Conservation (phyloP, 192 early-diverging fungal genomes). For the Powellomyces hirtus region DNA sequence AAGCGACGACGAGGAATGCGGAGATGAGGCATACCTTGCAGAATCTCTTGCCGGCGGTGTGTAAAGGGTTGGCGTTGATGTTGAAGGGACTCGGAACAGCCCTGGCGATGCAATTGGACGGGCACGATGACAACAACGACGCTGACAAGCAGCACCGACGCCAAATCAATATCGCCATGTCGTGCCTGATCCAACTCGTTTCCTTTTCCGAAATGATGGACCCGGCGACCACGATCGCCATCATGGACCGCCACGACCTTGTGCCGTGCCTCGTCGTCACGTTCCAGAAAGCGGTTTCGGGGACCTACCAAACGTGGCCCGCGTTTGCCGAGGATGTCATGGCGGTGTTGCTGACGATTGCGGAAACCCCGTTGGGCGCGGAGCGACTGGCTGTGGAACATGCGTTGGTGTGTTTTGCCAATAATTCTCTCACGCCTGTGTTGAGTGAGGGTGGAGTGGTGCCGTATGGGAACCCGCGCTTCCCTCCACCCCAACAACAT, state of each 20-base stretch:
- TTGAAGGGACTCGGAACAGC: conserved; percentile 7
- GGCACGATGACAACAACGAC: background rate
- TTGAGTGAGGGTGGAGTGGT: conserved; percentile 18
- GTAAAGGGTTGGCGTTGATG: conserved; percentile 13
- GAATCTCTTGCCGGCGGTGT: conserved; percentile 1
- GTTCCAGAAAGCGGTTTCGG: conserved; percentile 21
- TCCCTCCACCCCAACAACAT: too few relatives aligned
- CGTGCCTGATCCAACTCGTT: conserved; percentile 21
- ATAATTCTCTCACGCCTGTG: conserved; percentile 30
- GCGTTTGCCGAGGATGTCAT: conserved; percentile 8
- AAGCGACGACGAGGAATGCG: background rate
- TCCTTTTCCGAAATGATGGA: background rate
- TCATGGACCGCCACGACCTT: conserved; percentile 21
- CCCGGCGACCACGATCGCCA: conserved; percentile 3
- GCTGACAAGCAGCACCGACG: background rate
- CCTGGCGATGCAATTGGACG: background rate
- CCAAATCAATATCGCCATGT: background rate
- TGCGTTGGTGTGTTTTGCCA: conserved; percentile 19
- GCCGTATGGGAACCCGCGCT: conserved; percentile 20
- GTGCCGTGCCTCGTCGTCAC: conserved; percentile 15
- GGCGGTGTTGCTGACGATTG: conserved; percentile 32
- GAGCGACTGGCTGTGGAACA: conserved; percentile 24
- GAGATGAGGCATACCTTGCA: conserved; percentile 8
- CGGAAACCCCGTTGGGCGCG: conserved; percentile 23
- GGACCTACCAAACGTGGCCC: background rate